Conservation (phyloP, 78 protist genomes). For the Planoprotostelium fungivorum region DNA sequence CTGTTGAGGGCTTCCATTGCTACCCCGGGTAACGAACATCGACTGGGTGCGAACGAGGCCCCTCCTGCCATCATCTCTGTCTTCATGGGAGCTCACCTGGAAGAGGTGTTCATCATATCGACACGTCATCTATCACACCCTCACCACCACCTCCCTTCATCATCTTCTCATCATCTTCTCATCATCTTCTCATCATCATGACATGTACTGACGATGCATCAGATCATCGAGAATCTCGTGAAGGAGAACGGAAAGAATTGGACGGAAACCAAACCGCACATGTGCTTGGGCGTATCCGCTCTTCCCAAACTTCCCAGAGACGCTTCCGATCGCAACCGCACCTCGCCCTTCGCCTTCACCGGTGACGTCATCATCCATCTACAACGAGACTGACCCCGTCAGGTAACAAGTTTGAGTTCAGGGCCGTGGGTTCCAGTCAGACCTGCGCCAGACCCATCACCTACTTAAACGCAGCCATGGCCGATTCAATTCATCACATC, state of each 20-base stretch:
- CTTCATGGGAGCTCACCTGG: slow-evolving; percentile 76
- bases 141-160: no score
- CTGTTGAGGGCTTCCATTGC: slow-evolving; percentile 69
- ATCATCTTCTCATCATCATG: no score
- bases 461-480: slow-evolving; percentile 54
- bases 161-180: no score
- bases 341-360: slow-evolving; percentile 91
- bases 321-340: slow-evolving; percentile 91
- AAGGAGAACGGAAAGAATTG: no score
- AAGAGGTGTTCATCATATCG: slow-evolving; percentile 1
- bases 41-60: slow-evolving; percentile 94
- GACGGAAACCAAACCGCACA: no score
- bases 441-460: slow-evolving; percentile 39
- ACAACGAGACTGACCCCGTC: neutral
- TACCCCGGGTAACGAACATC: slow-evolving; percentile 85
- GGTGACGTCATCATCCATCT: slow-evolving; percentile 46
- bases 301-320: slow-evolving; percentile 60
- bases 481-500: slow-evolving; percentile 56
- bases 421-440: slow-evolving; percentile 89
- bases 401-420: slow-evolving; percentile 80
- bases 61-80: slow-evolving; percentile 95
- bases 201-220: no score
- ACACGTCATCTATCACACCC: no score
- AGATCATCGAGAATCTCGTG: no score
- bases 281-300: slow-evolving; percentile 66